A percentile compares a stretch with the other conserved stretches of the same genome.
These are phyloP conservation scores for Chlamydomonas eustigma DNA, from an alignment of 139 green algal genomes.

Conservation along the genomic window DNA sequence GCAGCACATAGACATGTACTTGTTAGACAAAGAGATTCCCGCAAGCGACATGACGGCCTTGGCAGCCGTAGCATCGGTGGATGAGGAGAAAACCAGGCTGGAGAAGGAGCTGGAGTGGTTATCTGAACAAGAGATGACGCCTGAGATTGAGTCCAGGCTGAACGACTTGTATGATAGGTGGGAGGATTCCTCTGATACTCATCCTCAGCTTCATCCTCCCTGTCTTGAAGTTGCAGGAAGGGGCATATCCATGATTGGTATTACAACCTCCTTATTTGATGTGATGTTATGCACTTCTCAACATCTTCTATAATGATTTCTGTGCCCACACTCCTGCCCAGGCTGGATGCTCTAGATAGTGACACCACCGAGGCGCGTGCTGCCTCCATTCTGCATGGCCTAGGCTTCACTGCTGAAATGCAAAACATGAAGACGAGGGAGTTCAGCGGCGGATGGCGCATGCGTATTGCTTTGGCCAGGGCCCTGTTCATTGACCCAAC, in stretches of 20 bases:
- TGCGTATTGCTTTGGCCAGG: constrained; percentile 90
- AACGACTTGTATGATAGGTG: constrained; percentile 52
- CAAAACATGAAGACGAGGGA: constrained; percentile 73
- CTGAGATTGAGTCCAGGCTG: constrained; percentile 66
- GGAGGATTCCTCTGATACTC: too few species aligned
- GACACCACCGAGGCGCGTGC: constrained; percentile 74
- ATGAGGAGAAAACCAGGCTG: constrained; percentile 69
- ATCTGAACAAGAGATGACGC: constrained; percentile 54
- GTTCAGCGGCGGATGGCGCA: constrained; percentile 93
- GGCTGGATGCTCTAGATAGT: constrained; percentile 77
- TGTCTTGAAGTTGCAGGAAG: too few species aligned
- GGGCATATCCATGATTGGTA: too few species aligned
- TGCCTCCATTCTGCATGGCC: constrained; percentile 85
- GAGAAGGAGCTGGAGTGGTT: constrained; percentile 66
- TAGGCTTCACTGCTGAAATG: constrained; percentile 91
- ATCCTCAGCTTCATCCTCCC: too few species aligned
- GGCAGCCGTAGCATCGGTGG: constrained; percentile 55
- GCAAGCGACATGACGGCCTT: constrained; percentile 39
- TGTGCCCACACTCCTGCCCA: too few species aligned
- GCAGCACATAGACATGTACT: constrained; percentile 91
- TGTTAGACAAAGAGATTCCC: constrained; percentile 80
- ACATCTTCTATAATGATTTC: too few species aligned
- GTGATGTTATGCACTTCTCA: too few species aligned
- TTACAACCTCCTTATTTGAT: too few species aligned
- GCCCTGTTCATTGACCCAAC: constrained; percentile 91